Base-by-base conservation (phyloP, 768 basidiomycete genomes). In the Pilatotrama ljubarskyi region DNA sequence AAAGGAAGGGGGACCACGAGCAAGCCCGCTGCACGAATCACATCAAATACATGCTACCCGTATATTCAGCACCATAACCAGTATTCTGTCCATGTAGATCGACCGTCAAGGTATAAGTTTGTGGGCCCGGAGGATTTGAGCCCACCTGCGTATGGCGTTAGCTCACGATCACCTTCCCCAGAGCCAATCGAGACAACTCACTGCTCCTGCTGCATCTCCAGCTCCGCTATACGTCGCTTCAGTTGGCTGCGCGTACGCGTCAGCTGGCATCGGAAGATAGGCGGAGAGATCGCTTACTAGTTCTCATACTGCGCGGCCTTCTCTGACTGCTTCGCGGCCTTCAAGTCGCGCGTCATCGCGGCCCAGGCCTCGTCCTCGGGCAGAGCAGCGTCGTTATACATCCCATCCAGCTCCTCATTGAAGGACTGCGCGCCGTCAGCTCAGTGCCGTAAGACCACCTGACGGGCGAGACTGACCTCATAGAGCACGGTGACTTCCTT, bases 401-500 rank as follows among this genome's bases (percentile, higher is more conserved):
- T 92, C 17, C 83, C 85, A 64, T 95, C 93, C 32, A 97, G 80
- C 71, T 96, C 94, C 69, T 94, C 93, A 71, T 97, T 96, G 76
- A 97, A 95, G 2, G 92, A 90, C 93, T 95, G 62, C 1, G 40
- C 20, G 24, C 47, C 26, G 38, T 62, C 56, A 59, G 58, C 46
- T 13, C 55, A 25, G 29, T 22, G 41, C 41, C 32, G 35, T 35
- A 6, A 15, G 24, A 43, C 18, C n/a, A 25, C 20, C 29, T 32
- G 29, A 24, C 9, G 40, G 17, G 40, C 38, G 11, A 13, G 15
- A 69, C 81, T 67, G 41, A 94, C 93, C 80, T 94, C 90, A 64
- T 95, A 95, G 83, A 96, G 89, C 71, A 93, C 90, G 68, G 95
- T 91, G 73, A 95, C 91, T 77, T 97, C 95, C 1, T 86, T 81